Base-by-base conservation (phyloP, 805 yeast species). In the Ogataea nonfermentans region DNA sequence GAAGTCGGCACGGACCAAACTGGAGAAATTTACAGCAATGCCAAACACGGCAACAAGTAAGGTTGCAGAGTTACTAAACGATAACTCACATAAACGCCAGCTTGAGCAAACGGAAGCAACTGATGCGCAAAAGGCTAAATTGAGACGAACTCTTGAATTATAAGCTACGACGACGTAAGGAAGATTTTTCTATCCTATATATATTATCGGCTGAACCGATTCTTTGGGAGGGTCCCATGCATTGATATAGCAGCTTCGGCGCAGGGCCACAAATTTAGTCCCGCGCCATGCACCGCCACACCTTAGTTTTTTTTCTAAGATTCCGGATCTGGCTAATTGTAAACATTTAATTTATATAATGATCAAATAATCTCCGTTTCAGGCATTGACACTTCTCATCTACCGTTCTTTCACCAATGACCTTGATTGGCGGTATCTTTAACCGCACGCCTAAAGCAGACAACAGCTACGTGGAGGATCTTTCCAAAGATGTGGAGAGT, bases 401-500 rank as follows among this genome's bases (percentile, higher is more conserved):
- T 14, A 14, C 32, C 27, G 36, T 35, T 32, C 29, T 27, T 20
- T 14, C 20, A 9, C 23, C n/a, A 4, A 53, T 59, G 63, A 50
- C 61, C 10, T 40, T 58, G n/a, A 57, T 58, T 25, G 60, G 57
- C 35, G 57, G 59, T 26, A 49, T 61, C 9, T 61, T 61, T 44
- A 52, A 48, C 25, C 53, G 62, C 27, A 35, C 55, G 3, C 51
- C 53, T 26, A 57, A 53, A 33, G 48, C 46, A 10, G 63, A 58
- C 19, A 40, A 48, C 32, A 47, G 53, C 32, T 56, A 49, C 24
- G 56, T 62, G 22, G 65, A 59, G 10, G 65, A 62, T 24, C 51
- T 62, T 7, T 59, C 66, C 1, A 53, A 53, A 37, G 65, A 62
- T 39, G 65, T 62, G 9, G 65, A 62, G 46, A 52, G 57, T 12